phyloP scores from a whole-genome alignment of 2,329 filamentous ascomycete species.

The Paecilomyces dactylethromorphus region DNA sequence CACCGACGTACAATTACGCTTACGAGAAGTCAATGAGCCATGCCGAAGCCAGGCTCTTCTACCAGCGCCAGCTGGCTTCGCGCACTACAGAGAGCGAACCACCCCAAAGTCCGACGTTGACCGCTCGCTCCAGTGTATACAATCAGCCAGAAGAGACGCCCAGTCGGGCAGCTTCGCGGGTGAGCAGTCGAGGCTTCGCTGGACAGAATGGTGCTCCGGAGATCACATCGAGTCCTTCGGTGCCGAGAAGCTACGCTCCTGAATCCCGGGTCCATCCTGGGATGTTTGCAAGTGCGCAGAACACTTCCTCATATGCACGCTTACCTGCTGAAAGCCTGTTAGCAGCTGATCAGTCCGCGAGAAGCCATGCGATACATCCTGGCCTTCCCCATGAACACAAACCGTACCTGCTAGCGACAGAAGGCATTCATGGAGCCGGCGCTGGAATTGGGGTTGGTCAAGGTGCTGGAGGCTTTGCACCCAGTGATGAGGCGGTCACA shows the following conservation, averaged over 20 bases:
- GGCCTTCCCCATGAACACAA: slow-evolving; percentile 50
- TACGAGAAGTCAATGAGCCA: slow-evolving; percentile 93
- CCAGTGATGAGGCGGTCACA: slow-evolving; percentile 72
- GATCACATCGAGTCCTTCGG: slow-evolving; percentile 10
- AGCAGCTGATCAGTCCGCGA: slow-evolving; percentile 43
- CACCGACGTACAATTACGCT: slow-evolving; percentile 87
- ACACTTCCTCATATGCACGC: neutral
- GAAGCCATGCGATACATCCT: slow-evolving; percentile 46
- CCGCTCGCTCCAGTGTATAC: slow-evolving; percentile 9
- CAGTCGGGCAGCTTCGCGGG: slow-evolving; percentile 8
- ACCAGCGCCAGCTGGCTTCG: slow-evolving; percentile 70
- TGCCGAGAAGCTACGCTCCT: slow-evolving; percentile 8
- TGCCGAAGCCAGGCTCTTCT: slow-evolving; percentile 91
- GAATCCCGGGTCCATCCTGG: neutral
- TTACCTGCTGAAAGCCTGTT: slow-evolving; percentile 23
- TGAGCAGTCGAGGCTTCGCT: slow-evolving; percentile 11
- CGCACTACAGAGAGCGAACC: slow-evolving; percentile 29
- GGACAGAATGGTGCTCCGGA: slow-evolving; percentile 5
- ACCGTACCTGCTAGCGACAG: slow-evolving; percentile 44
- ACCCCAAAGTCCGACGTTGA: slow-evolving; percentile 28
- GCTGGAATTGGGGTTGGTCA: slow-evolving; percentile 56
- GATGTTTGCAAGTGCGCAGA: slow-evolving; percentile 1
- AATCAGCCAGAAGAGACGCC: slow-evolving; percentile 3
- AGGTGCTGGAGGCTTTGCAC: slow-evolving; percentile 57
- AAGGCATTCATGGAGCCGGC: slow-evolving; percentile 53